Evolutionary conservation across 2,329 filamentous ascomycete genomes (phyloP).

Genomic region (Exophiala aquamarina): DNA sequence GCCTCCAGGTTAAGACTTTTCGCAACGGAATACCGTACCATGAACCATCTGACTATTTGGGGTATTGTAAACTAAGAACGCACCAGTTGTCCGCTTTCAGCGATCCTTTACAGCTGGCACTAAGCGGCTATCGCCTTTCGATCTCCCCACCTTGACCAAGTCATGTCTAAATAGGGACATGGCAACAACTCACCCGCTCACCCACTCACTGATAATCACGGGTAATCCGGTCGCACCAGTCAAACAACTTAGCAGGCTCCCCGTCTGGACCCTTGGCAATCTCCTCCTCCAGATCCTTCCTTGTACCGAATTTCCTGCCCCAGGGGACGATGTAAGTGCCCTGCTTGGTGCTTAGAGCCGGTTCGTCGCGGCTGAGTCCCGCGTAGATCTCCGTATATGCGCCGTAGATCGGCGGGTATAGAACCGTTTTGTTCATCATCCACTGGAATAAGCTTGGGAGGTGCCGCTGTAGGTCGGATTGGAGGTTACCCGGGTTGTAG

Average conservation of each 20-base stretch:
- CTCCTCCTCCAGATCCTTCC: constrained; percentile 10
- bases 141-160: no score
- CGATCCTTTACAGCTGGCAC: no score
- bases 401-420: constrained; percentile 38
- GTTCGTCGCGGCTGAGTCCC: constrained; percentile 43
- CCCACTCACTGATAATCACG: constrained; percentile 15
- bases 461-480: constrained; percentile 38
- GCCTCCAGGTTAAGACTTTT: no score
- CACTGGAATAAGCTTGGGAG: background rate
- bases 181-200: no score
- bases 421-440: constrained; percentile 13
- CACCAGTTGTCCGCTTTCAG: no score
- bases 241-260: constrained; percentile 15
- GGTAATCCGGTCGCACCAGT: constrained; percentile 22
- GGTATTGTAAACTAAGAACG: no score
- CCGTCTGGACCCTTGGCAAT: constrained; percentile 11
- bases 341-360: constrained; percentile 32
- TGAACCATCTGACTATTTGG: no score
- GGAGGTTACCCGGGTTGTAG: constrained; percentile 45
- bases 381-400: constrained; percentile 53
- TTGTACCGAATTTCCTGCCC: constrained; percentile 35
- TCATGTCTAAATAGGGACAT: no score
- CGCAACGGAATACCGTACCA: no score
- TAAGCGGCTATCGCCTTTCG: no score
- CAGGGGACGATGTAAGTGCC: constrained; percentile 47